Base-by-base conservation (phyloP, 345 rosid genomes). In the Atalantia buxifolia region DNA sequence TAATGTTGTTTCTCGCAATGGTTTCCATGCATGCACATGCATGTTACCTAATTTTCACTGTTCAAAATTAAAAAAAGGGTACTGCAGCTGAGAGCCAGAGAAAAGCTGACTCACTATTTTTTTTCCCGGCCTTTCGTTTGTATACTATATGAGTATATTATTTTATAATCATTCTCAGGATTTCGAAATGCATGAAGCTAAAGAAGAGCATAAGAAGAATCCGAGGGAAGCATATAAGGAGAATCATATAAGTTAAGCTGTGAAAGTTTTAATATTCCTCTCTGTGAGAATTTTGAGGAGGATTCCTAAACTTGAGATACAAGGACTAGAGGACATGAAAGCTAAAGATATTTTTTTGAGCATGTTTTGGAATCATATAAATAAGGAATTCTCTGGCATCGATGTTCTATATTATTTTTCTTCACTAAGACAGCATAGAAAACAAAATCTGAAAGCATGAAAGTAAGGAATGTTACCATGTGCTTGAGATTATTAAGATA, bases 291-390 rank as follows among this genome's bases (percentile, higher is more conserved):
- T 80, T 85, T 81, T 83, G 87, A 81, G 83, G 87, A 89, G 81
- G 89, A 89, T 90, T 92, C 92, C 87, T 70, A 71, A 79, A 78
- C 90, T 85, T 84, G 80, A 84, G 83, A 84, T 81, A 83, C 93
- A 92, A 87, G 70, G 67, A 82, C 91, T 90, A 92, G 71, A 86
- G 38, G 93, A 92, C 97, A 90, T 77, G 74, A 7, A 31, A 76
- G 61, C 62, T 56, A 24, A 72, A 24, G 33, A 80, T 36, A 71
- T 64, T 22, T 18, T 68, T 48, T 55, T 45, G 72, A 48, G 66
- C 70, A 76, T 75, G 71, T 63, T 81, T 91, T 84, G 82, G 90
- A 83, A 76, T 67, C 2, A 53, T 53, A 84, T 77, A 78, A 83
- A 6, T 62, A 60, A 79, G 78, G 88, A 87, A 90, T 86, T 87